phyloP scores from a whole-genome alignment of 768 basidiomycete genomes.

The Pleurotus djamor region DNA sequence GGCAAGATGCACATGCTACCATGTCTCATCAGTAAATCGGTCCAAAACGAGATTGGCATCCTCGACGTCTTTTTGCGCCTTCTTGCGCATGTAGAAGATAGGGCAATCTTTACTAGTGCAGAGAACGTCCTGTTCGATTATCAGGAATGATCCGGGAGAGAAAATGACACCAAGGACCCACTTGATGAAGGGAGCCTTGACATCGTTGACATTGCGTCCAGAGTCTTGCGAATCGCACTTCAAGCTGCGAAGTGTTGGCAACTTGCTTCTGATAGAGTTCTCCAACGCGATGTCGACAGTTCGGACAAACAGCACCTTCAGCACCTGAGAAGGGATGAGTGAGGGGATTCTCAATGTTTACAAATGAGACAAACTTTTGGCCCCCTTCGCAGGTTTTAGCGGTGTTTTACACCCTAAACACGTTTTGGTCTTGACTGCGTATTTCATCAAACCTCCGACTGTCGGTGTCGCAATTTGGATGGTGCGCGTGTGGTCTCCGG shows the following conservation, averaged over 20 bases:
- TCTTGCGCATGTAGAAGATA: constrained; percentile 98
- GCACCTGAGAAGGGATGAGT: background rate
- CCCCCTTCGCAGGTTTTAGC: constrained; percentile 73
- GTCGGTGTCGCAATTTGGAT: constrained; percentile 97
- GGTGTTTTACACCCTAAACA: constrained; percentile 97
- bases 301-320: constrained; percentile 95
- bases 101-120: constrained; percentile 98
- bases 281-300: constrained; percentile 81
- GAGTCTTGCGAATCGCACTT: constrained; percentile 89
- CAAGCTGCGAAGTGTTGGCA: constrained; percentile 66
- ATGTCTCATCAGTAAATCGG: constrained; percentile 77
- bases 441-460: constrained; percentile 97
- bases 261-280: constrained; percentile 95
- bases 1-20: constrained; percentile 38
- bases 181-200: constrained; percentile 97
- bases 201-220: constrained; percentile 99
- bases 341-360: background rate
- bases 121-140: constrained; percentile 73
- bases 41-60: constrained; percentile 78
- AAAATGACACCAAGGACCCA: constrained; percentile 18
- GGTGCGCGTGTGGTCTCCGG: constrained; percentile 93
- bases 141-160: background rate
- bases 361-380: constrained; percentile 46
- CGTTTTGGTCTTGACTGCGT: constrained; percentile 93
- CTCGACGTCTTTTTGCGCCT: constrained; percentile 96